Conservation (phyloP, 1,284 basidiomycete genomes). For the Heterobasidion parviporum region DNA sequence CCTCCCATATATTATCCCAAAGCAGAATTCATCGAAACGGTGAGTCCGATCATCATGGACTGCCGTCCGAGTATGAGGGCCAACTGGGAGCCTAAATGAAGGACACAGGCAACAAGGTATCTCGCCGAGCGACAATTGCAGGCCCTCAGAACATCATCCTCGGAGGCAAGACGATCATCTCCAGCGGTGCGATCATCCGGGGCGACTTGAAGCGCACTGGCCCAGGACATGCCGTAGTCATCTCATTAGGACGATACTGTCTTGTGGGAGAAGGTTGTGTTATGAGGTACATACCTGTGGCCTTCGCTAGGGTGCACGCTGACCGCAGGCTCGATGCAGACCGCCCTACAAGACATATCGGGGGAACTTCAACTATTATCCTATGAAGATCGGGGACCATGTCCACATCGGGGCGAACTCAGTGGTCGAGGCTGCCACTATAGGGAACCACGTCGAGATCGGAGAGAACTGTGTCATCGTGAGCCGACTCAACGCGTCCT, state of each 20-base stretch:
- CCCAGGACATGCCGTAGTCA: constrained; percentile 85
- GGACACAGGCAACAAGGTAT: constrained; percentile 65
- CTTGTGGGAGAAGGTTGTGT: constrained; percentile 84
- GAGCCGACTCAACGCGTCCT: constrained; percentile 19
- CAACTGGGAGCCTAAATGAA: constrained; percentile 7
- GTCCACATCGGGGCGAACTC: constrained; percentile 86
- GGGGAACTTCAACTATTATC: constrained; percentile 94
- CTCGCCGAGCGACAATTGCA: constrained; percentile 85
- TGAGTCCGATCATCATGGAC: constrained; percentile 22
- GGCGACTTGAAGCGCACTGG: constrained; percentile 83
- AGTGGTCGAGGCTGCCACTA: constrained; percentile 90
- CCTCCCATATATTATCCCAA: constrained; percentile 68
- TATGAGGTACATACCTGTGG: constrained; percentile 54
- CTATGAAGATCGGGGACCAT: constrained; percentile 93
- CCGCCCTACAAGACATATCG: constrained; percentile 87
- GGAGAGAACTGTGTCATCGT: constrained; percentile 94
- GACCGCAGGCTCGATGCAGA: constrained; percentile 25
- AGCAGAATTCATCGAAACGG: constrained; percentile 76
- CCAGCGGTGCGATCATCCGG: constrained; percentile 80
- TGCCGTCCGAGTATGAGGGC: neutral
- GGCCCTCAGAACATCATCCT: constrained; percentile 97
- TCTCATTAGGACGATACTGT: constrained; percentile 90
- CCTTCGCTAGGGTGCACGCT: constrained; percentile 2
- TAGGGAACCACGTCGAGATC: constrained; percentile 92
- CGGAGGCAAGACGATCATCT: constrained; percentile 95